Conservation (phyloP, 2,329 filamentous ascomycete genomes). For the Fusarium equiseti region DNA sequence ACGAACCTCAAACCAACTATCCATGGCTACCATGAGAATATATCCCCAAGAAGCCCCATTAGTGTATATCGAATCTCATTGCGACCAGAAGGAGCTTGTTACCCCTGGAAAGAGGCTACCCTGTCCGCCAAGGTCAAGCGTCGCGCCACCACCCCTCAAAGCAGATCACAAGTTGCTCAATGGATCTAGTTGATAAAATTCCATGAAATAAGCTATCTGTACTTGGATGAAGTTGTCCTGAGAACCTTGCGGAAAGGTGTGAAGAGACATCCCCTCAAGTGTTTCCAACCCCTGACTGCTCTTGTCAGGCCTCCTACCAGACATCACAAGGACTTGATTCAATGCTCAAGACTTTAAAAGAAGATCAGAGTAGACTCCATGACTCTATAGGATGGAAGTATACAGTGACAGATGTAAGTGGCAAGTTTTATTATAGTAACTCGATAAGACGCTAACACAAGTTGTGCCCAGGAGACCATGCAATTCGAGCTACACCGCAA, state of each 20-base stretch:
- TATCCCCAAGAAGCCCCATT: too few species aligned
- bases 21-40: not conserved
- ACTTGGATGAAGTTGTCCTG: not conserved
- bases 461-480: not conserved
- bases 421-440: not conserved
- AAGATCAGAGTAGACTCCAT: not conserved
- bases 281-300: not conserved
- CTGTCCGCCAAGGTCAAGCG: not conserved
- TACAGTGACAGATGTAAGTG: not conserved
- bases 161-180: not conserved
- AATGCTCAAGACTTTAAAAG: too few species aligned
- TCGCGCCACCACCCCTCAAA: not conserved
- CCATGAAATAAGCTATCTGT: not conserved
- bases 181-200: not conserved
- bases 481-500: too few species aligned
- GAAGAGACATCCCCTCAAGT: not conserved
- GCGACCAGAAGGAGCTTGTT: too few species aligned
- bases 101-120: too few species aligned
- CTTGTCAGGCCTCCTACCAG: not conserved
- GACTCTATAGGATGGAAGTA: not conserved
- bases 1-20: not conserved
- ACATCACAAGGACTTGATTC: not conserved
- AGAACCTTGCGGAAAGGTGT: not conserved
- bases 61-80: not conserved
- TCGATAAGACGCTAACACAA: not conserved